Percentiles rank a stretch among this genome's conserved stretches.
Conservation (phyloP, 2,329 filamentous ascomycete genomes). For the Cordyceps farinosa region DNA sequence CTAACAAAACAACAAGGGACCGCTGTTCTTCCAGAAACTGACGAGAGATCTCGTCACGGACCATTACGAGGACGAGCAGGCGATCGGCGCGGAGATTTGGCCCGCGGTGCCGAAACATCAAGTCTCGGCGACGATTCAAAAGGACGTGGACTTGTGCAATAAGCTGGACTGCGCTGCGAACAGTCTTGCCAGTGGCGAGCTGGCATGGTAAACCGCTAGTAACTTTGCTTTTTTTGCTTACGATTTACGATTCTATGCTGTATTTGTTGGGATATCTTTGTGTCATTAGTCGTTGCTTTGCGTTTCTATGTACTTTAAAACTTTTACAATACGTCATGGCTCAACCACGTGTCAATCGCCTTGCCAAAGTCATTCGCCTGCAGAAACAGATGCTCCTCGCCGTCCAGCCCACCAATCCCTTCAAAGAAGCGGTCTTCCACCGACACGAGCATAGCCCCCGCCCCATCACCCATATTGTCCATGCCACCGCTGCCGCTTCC, state of each 20-base stretch:
- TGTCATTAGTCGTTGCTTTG: neutral
- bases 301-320: neutral
- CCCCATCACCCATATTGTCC: neutral
- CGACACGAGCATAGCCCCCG: constrained; percentile 12
- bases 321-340: constrained; percentile 18
- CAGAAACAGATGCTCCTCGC: constrained; percentile 30
- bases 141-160: constrained; percentile 28
- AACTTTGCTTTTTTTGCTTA: neutral
- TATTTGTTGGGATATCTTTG: neutral
- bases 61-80: constrained; percentile 27
- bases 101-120: constrained; percentile 24
- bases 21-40: constrained; percentile 40
- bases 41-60: constrained; percentile 27
- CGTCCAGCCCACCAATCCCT: constrained; percentile 21
- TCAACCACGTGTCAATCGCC: constrained; percentile 35
- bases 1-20: constrained; percentile 33
- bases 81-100: constrained; percentile 29
- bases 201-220: constrained; percentile 20
- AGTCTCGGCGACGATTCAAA: constrained; percentile 24
- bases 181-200: constrained; percentile 17
- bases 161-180: constrained; percentile 22
- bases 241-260: neutral
- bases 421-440: constrained; percentile 24
- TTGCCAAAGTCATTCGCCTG: constrained; percentile 34
- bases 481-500: constrained; percentile 3